Conservation (phyloP, 176 grass and related monocot genomes). For the Triticum monococcum region DNA sequence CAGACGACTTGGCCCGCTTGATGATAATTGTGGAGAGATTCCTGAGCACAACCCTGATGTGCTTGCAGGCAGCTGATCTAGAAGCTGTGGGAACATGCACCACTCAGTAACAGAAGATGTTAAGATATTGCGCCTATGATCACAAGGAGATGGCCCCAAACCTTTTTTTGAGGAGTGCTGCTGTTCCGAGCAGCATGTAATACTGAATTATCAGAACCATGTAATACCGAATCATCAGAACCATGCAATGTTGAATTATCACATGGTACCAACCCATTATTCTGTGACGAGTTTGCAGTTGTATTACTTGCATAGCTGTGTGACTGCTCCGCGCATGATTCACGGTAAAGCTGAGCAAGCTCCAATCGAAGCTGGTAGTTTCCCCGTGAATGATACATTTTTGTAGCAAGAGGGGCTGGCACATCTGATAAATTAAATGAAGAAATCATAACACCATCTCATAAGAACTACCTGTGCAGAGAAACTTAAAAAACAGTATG, state of each 20-base stretch:
- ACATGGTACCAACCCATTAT: conserved; percentile 36
- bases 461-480: conserved; percentile 4
- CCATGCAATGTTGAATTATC: conserved; percentile 25
- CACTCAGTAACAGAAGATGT: conserved; percentile 23
- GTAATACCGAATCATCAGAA: background rate
- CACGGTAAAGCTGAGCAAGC: conserved; percentile 58
- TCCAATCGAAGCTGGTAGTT: conserved; percentile 50
- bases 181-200: conserved; percentile 29
- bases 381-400: conserved; percentile 74
- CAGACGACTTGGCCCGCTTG: conserved; percentile 20
- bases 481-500: conserved; percentile 5
- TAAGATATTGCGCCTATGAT: conserved; percentile 7
- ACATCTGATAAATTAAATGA: conserved; percentile 50
- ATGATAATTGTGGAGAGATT: conserved; percentile 34
- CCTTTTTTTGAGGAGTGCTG: conserved; percentile 41
- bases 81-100: conserved; percentile 21
- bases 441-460: background rate
- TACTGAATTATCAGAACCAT: conserved; percentile 26
- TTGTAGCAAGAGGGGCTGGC: conserved; percentile 68
- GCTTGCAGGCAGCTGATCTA: conserved; percentile 31
- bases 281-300: conserved; percentile 22
- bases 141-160: background rate
- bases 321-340: conserved; percentile 41
- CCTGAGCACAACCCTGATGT: conserved; percentile 12
- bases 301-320: conserved; percentile 1